phyloP scores from a whole-genome alignment of 2,329 filamentous ascomycete genomes.

The Orbilia brochopaga region DNA sequence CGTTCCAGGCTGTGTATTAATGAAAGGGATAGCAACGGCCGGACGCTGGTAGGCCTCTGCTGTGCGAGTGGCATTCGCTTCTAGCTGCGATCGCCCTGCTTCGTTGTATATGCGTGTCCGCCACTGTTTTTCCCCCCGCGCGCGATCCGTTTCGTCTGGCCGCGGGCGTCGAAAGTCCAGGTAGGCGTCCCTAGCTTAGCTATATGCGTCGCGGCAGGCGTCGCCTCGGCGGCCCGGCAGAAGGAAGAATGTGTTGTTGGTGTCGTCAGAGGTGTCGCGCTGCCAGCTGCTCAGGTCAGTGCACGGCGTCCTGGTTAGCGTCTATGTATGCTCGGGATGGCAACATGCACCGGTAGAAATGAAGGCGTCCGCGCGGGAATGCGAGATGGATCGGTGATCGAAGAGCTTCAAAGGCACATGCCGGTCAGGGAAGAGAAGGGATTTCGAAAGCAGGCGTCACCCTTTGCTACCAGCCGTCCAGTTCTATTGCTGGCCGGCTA shows the following conservation, averaged over 20 bases:
- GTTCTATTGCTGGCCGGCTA: constrained; percentile 1
- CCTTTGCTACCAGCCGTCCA: constrained; percentile 17
- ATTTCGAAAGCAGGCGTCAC: constrained; percentile 13
- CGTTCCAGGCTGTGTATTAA: background rate
- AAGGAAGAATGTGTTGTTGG: constrained; percentile 40
- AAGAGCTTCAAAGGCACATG: constrained; percentile 24
- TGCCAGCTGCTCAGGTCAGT: background rate
- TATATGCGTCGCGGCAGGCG: background rate
- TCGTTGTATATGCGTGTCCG: too few species aligned
- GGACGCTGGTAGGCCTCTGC: too few species aligned
- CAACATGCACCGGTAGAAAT: too few species aligned
- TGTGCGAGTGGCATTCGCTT: too few species aligned
- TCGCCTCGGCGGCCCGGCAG: background rate
- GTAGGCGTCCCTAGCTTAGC: too few species aligned
- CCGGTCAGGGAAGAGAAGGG: constrained; percentile 12
- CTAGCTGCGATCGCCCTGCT: too few species aligned
- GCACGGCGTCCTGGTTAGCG: background rate
- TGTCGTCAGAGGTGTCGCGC: constrained; percentile 14
- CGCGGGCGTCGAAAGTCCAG: too few species aligned
- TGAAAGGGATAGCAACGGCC: too few species aligned
- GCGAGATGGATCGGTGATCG: constrained; percentile 2
- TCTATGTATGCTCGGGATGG: background rate
- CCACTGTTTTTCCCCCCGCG: too few species aligned
- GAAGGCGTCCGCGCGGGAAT: too few species aligned
- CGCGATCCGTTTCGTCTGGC: too few species aligned